Conservation (phyloP, 1,284 basidiomycete genomes). For the Taiwanofungus camphoratus region DNA sequence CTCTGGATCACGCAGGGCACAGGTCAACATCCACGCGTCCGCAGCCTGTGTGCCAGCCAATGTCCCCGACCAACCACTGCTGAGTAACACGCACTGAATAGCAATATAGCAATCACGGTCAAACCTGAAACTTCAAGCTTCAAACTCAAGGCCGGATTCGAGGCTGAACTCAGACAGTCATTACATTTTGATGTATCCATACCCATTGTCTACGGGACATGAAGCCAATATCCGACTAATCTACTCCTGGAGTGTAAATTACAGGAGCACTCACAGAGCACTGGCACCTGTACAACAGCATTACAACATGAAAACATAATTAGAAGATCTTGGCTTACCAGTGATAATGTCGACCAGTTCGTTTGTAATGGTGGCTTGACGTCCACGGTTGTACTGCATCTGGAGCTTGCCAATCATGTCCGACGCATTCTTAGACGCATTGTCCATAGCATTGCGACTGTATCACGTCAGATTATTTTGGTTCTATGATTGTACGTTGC, state of each 20-base stretch:
- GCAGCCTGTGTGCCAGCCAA: no score
- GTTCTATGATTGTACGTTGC: slow-evolving; percentile 1
- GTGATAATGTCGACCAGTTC: slow-evolving; percentile 95
- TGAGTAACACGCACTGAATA: no score
- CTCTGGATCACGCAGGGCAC: no score
- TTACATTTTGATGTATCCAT: neutral
- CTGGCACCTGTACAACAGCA: slow-evolving; percentile 18
- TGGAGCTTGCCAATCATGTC: slow-evolving; percentile 87
- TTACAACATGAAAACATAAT: neutral
- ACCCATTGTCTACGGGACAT: slow-evolving; percentile 1
- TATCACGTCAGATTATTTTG: neutral
- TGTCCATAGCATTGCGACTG: slow-evolving; percentile 99
- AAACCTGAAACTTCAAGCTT: no score
- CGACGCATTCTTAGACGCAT: slow-evolving; percentile 96
- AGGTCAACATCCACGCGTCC: no score
- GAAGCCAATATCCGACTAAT: slow-evolving; percentile 11
- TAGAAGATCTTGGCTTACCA: slow-evolving; percentile 44
- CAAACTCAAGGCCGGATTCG: no score
- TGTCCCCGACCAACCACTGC: neutral
- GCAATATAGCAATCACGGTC: no score
- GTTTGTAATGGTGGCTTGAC: slow-evolving; percentile 97
- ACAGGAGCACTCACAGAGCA: slow-evolving; percentile 16
- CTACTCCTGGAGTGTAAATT: slow-evolving; percentile 12
- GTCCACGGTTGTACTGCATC: slow-evolving; percentile 98
- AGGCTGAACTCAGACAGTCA: neutral